Evolutionary conservation across 495 filamentous ascomycete species (phyloP), one percentile per base, ranked within the genome.

Genomic region (Amniculicola lignicola): DNA sequence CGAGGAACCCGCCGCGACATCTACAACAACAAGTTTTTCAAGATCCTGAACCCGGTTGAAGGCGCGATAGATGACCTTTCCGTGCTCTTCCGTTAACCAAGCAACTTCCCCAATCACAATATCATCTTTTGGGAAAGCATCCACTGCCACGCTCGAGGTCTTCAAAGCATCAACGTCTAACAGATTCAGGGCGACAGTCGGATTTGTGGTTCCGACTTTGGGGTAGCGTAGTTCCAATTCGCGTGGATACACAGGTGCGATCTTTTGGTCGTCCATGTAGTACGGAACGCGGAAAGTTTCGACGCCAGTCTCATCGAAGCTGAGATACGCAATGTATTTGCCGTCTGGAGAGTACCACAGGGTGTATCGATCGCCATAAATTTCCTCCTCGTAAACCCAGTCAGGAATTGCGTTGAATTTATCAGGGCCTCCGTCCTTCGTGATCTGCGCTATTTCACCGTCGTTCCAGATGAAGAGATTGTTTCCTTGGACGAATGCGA

Each of bases 381-480:
- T 78, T 62, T 82, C 80, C 54, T 83, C 80, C 51, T 82, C 80
- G 58, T 83, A 82, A 4, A 83, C 80, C 80, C 80, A 83, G 48
- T 82, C 80, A 0, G 80, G 80, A 3, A 83, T 73, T 10, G 73
- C 80, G 37, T 83, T 79, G 61, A 83, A 82, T 35, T 75, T 51
- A 61, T 81, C 75, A 1, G 74, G 73, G 0, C 76, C 73, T 21
- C 79, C 80, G 63, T 82, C 72, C 9, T 68, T 59, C 12, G 80
- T 83, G 53, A 82, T 70, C 54, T 76, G 76, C 19, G 73, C 71
- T 7, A 76, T 63, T 7, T 62, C 63, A 23, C 75, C 75, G 25
- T 72, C 67, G 51, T 68, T 68, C 70, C 76, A 78, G 38, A 83
- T 47, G 68, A 73, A 82, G 4, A 83, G 62, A 63, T 83, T 73